phyloP scores from a whole-genome alignment of 441 rosid species.

The Mallotus repandus region DNA sequence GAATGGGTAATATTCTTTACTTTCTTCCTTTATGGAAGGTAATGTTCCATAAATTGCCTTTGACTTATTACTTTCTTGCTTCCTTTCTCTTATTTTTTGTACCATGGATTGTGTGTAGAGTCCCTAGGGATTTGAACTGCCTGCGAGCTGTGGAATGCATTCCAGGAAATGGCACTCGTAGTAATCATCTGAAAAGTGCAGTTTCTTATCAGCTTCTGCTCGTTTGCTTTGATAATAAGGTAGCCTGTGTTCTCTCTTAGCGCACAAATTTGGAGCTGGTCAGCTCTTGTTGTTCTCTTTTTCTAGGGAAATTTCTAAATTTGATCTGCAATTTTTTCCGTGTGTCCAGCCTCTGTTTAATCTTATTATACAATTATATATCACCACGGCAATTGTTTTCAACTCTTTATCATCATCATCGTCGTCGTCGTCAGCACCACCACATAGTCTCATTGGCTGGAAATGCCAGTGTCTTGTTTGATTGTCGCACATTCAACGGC shows the following conservation, averaged over 20 bases:
- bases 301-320: background rate
- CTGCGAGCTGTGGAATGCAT: conserved; percentile 72
- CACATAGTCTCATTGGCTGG: background rate
- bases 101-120: conserved; percentile 41
- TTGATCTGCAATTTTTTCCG: background rate
- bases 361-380: background rate
- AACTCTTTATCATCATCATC: background rate
- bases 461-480: background rate
- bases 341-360: background rate
- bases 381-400: background rate
- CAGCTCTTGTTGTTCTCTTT: background rate
- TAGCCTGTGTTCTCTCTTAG: conserved; percentile 19
- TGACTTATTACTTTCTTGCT: conserved; percentile 6
- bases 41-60: conserved; percentile 1
- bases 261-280: background rate
- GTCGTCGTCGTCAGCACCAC: background rate
- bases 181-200: conserved; percentile 63
- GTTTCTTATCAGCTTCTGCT: conserved; percentile 57
- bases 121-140: conserved; percentile 76
- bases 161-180: conserved; percentile 52
- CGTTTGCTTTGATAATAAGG: conserved; percentile 62
- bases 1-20: background rate
- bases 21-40: background rate
- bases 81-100: conserved; percentile 6
- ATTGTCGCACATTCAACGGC: background rate